Percentiles rank a stretch among this genome's conserved stretches.
phyloP scores from a whole-genome alignment of 164 flowering plant genomes.

The Malania oleifera region DNA sequence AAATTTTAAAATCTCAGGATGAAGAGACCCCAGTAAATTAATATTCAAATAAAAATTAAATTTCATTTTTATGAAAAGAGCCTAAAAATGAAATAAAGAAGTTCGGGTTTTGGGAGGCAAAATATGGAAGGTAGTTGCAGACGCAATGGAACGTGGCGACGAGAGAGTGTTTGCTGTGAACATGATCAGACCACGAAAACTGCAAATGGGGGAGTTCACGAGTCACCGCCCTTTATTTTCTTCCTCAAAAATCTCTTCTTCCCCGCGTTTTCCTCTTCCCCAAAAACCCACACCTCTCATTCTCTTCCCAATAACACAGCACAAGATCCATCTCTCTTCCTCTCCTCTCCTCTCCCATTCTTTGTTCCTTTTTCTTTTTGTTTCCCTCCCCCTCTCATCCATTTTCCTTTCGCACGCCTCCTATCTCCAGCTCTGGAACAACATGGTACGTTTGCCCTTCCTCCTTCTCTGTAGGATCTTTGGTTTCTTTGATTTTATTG shows the following conservation, averaged over 20 bases:
- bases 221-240: slow-evolving; percentile 13
- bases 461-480: neutral
- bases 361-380: neutral
- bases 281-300: slow-evolving; percentile 16
- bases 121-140: no score
- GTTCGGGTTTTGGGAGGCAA: no score
- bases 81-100: no score
- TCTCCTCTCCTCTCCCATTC: slow-evolving; percentile 10
- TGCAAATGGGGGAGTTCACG: slow-evolving; percentile 4
- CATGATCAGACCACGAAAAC: slow-evolving; percentile 10
- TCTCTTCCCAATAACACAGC: slow-evolving; percentile 20
- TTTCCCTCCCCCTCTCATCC: slow-evolving; percentile 9
- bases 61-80: no score
- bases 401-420: slow-evolving; percentile 1
- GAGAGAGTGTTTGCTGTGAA: slow-evolving; percentile 9
- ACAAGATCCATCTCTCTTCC: slow-evolving; percentile 12
- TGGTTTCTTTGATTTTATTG: neutral
- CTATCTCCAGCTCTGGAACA: slow-evolving; percentile 8
- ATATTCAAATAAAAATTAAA: no score
- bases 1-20: no score
- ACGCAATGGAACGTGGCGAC: no score
- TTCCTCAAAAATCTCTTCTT: slow-evolving; percentile 29
- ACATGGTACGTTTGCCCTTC: slow-evolving; percentile 22
- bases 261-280: slow-evolving; percentile 23
- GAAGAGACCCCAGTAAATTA: no score